Evolutionary conservation across 2,329 filamentous ascomycete genomes (phyloP), one percentile per base, ranked within the genome.

Genomic region (Colletotrichum sp.): DNA sequence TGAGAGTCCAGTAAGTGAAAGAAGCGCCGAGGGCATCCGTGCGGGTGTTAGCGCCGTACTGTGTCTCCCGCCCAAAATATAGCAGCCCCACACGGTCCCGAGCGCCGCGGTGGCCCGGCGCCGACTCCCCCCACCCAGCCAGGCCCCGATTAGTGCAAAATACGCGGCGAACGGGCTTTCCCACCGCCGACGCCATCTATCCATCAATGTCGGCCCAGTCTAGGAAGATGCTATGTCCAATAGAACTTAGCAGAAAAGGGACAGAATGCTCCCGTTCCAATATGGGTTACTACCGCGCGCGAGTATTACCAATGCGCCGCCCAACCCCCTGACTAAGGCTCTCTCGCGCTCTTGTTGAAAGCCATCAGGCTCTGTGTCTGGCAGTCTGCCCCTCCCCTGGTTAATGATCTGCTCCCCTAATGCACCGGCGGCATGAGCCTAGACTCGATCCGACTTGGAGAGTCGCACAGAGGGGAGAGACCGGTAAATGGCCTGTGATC

Each of bases 241-340:
- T 18, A 10, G 15, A 30, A 60, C 57, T 8, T 52, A 30, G 21
- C 15, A 28, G 57, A 32, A 32, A 60, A 60, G 57, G 57, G 30
- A 62, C 26, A 8, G 18, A 62, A n/a, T 21, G 36, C 36, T 18
- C 34, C 12, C 30, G 12, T 44, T 26, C n/a, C 30, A 12, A 26
- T 26, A 66, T 26, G 32, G 34, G 62, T 64, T 66, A 66, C 39
- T 49, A 10, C 26, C 64, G 57, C 68, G 73, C 74, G 70, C 59
- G 70, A 65, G 13, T 39, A 76, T 76, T 73, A 65, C 64, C 64
- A 76, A 76, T 65, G 74, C 74, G 64, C 49, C 28, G 64, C 26
- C 52, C 72, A 67, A n/a, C 68, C 64, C 72, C 60, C 49, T 63
- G 72, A 67, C 62, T 72, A 75, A 62, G 36, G n/a, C 28, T 26